Evolutionary conservation across 2,329 filamentous ascomycete species (phyloP).

Genomic region (Fusarium napiforme): DNA sequence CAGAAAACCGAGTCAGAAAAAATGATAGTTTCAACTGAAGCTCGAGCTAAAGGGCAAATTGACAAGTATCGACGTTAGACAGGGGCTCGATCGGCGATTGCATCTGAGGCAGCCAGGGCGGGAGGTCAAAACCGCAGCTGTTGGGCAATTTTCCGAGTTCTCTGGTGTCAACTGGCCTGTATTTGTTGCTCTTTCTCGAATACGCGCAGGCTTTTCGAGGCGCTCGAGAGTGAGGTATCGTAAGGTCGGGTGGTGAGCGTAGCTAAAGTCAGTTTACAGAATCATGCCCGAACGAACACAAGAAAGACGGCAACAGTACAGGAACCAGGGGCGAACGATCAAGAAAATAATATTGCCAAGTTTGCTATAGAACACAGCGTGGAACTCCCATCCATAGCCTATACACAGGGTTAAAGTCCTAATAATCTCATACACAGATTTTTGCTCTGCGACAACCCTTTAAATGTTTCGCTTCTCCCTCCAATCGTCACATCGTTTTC

Average conservation of each 20-base stretch:
- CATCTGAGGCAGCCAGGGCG: not conserved
- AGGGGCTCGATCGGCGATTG: not conserved
- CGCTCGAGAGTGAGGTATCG: not conserved
- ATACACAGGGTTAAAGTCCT: conserved; percentile 45
- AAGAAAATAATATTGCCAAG: conserved; percentile 44
- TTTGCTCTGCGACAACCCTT: conserved; percentile 36
- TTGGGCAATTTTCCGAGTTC: not conserved
- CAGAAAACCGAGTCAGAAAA: no score
- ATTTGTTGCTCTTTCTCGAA: not conserved
- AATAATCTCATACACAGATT: conserved; percentile 42
- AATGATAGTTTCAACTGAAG: not conserved
- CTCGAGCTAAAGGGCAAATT: not conserved
- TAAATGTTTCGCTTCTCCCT: conserved; percentile 29
- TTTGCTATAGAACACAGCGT: conserved; percentile 44
- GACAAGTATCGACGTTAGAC: not conserved
- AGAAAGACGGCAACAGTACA: not conserved
- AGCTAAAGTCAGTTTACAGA: not conserved
- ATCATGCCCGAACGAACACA: not conserved
- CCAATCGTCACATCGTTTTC: conserved; percentile 30
- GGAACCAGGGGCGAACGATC: conserved; percentile 27
- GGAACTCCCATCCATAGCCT: conserved; percentile 44
- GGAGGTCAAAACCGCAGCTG: not conserved
- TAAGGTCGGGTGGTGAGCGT: no score
- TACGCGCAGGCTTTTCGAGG: not conserved
- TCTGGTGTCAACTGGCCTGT: not conserved